phyloP scores from a whole-genome alignment of 331 rosid species.

The Prunus yedoensis region DNA sequence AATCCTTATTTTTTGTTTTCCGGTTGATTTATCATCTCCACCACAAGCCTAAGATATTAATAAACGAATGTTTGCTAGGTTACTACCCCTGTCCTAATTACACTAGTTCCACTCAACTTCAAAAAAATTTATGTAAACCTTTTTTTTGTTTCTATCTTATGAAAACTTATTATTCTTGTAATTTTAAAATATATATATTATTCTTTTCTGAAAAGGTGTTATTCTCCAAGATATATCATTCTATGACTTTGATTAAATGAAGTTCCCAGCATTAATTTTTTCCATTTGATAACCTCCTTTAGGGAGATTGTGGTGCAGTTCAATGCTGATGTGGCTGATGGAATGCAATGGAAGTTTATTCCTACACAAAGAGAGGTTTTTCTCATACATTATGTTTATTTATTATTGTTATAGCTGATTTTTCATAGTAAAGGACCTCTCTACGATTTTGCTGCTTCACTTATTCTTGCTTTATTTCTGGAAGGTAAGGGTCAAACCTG shows the following conservation, averaged over 20 bases:
- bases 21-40: background rate
- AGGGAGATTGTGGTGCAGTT: conserved; percentile 98
- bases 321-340: conserved; percentile 96
- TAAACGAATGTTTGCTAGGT: background rate
- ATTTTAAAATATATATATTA: too few species aligned
- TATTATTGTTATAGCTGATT: background rate
- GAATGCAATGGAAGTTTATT: conserved; percentile 92
- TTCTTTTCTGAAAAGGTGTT: background rate
- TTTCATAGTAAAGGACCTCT: background rate
- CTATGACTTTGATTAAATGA: conserved; percentile 9
- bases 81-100: background rate
- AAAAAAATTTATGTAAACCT: background rate
- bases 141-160: background rate
- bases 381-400: conserved; percentile 3
- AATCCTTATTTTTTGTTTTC: background rate
- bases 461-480: conserved; percentile 24
- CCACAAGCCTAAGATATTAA: background rate
- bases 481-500: conserved; percentile 92
- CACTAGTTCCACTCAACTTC: background rate
- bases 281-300: conserved; percentile 13
- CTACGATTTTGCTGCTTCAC: conserved; percentile 1
- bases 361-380: conserved; percentile 95
- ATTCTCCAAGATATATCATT: background rate
- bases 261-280: background rate
- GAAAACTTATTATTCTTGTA: background rate